A percentile compares a stretch with the other conserved stretches of the same genome.
Evolutionary conservation across 352 stramenopile species (phyloP).

Genomic region (Pythium insidiosum): DNA sequence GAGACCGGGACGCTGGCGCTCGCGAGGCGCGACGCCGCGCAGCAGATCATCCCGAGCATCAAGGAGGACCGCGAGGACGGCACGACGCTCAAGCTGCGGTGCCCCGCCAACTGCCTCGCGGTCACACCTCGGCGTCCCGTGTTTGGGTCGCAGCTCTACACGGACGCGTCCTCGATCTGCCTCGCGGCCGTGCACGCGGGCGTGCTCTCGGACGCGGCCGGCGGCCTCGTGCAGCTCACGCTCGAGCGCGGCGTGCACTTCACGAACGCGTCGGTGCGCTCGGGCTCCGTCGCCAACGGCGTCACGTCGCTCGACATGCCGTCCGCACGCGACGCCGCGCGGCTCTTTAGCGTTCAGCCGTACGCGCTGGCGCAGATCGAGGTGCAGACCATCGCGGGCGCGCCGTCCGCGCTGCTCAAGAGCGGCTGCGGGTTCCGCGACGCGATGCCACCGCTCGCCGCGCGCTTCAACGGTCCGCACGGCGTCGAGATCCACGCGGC

Average conservation of each 20-base stretch:
- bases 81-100: constrained; percentile 79
- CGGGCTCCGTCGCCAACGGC: constrained; percentile 41
- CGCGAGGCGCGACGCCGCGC: constrained; percentile 10
- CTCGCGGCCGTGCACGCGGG: constrained; percentile 87
- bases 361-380: constrained; percentile 53
- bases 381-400: constrained; percentile 89
- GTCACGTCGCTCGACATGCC: constrained; percentile 48
- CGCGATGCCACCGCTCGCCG: constrained; percentile 71
- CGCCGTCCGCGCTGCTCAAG: constrained; percentile 70
- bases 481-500: constrained; percentile 59
- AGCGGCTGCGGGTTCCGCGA: constrained; percentile 85
- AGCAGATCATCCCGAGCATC: constrained; percentile 16
- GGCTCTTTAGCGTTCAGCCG: constrained; percentile 44
- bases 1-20: constrained; percentile 59
- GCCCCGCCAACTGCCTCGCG: constrained; percentile 61
- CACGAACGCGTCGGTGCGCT: constrained; percentile 9
- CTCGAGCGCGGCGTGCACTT: constrained; percentile 42
- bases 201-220: constrained; percentile 32
- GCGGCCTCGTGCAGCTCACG: constrained; percentile 67
- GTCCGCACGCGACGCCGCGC: constrained; percentile 17
- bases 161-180: constrained; percentile 89
- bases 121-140: constrained; percentile 11
- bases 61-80: constrained; percentile 88
- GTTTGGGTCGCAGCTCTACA: constrained; percentile 78
- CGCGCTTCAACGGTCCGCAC: constrained; percentile 59